phyloP scores from a whole-genome alignment of 345 rosid species.

The Pistacia integerrima region DNA sequence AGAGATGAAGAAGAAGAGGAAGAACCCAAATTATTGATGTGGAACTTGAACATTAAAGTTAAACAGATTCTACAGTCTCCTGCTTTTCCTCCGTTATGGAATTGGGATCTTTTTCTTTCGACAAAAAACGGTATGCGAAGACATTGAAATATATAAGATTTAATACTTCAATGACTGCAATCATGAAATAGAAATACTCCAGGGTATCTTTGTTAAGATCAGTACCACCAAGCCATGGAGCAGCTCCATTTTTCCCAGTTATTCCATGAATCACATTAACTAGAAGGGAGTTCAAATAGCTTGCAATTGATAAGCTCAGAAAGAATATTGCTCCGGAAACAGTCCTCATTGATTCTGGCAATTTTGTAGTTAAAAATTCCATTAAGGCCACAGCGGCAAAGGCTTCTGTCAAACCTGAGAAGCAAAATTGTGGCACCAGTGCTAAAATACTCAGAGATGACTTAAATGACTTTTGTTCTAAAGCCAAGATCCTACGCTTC shows the following conservation, averaged over 20 bases:
- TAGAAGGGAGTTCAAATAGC: constrained; percentile 32
- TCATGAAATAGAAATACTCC: constrained; percentile 38
- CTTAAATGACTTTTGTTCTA: constrained; percentile 37
- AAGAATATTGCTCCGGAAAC: constrained; percentile 72
- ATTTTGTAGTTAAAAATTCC: constrained; percentile 66
- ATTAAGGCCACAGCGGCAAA: constrained; percentile 67
- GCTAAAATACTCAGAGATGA: constrained; percentile 44
- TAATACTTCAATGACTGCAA: constrained; percentile 33
- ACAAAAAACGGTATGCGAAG: constrained; percentile 30
- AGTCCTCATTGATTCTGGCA: constrained; percentile 80
- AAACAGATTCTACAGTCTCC: background rate
- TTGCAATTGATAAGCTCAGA: constrained; percentile 52
- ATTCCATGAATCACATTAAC: constrained; percentile 19
- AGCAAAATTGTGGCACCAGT: constrained; percentile 64
- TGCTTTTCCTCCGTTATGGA: constrained; percentile 4
- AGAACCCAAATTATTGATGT: too few species aligned
- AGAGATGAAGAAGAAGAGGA: too few species aligned
- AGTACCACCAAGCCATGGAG: constrained; percentile 52
- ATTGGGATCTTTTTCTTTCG: background rate
- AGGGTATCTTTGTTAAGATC: constrained; percentile 46
- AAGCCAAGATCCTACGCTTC: constrained; percentile 43
- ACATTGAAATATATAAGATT: constrained; percentile 48
- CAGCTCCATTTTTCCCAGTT: constrained; percentile 24
- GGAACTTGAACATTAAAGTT: background rate
- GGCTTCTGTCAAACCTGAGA: constrained; percentile 69